Conservation (phyloP, 352 stramenopile species). For the Saprolegnia diclina region DNA sequence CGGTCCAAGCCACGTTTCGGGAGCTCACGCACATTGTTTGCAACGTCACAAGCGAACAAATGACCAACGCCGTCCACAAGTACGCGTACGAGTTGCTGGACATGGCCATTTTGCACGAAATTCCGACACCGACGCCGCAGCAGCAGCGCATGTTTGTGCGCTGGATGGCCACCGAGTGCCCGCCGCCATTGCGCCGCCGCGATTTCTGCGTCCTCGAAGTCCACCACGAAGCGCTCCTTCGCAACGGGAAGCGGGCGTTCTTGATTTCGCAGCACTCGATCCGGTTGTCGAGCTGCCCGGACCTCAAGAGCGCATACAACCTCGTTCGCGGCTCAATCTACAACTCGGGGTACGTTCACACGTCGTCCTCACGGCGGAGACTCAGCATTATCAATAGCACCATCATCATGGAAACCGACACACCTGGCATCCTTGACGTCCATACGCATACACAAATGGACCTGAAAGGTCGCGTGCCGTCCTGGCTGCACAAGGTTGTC, state of each 20-base stretch:
- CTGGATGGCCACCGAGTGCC: neutral
- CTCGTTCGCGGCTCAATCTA: neutral
- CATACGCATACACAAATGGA: neutral
- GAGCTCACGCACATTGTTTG: neutral
- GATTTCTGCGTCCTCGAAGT: neutral
- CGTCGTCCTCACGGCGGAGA: neutral
- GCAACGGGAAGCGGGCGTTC: neutral
- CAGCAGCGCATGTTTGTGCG: neutral
- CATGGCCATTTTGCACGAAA: neutral
- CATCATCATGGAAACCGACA: neutral
- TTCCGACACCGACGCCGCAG: neutral
- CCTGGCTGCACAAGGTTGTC: neutral
- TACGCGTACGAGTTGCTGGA: neutral
- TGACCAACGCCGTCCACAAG: neutral
- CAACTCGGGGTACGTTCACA: neutral
- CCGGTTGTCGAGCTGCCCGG: neutral
- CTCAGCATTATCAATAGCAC: neutral
- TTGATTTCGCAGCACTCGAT: neutral
- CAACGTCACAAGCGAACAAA: neutral
- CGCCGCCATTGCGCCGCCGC: neutral
- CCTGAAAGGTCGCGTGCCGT: neutral
- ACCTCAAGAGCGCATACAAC: neutral
- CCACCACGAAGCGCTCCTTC: neutral
- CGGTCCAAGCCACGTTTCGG: neutral
- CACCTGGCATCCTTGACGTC: neutral